Evolutionary conservation across 2,329 filamentous ascomycete genomes (phyloP).

Genomic region (Fusarium devonianum): DNA sequence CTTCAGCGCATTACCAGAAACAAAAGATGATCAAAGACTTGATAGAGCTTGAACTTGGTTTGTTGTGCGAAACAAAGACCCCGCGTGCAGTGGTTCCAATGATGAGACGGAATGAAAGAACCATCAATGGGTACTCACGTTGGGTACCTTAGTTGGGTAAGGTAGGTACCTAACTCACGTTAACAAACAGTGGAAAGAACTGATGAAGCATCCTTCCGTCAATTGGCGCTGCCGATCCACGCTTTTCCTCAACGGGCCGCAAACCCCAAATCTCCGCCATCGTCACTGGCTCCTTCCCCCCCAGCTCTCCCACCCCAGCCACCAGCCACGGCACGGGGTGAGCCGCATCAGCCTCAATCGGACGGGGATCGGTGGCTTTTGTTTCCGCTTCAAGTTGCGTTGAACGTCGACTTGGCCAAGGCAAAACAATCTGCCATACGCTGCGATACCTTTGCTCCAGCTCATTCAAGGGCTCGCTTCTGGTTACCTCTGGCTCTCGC

Average conservation of each 20-base stretch:
- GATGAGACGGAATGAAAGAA: too few relatives aligned
- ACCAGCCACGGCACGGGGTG: constrained; percentile 36
- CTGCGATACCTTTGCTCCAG: constrained; percentile 28
- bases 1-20: too few relatives aligned
- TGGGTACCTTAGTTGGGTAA: background rate
- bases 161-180: background rate
- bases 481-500: too few relatives aligned
- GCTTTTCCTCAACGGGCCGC: constrained; percentile 15
- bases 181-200: background rate
- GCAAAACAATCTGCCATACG: constrained; percentile 20
- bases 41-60: too few relatives aligned
- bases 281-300: constrained; percentile 17
- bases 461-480: too few relatives aligned
- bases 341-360: constrained; percentile 40
- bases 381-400: constrained; percentile 12
- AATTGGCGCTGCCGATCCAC: constrained; percentile 4
- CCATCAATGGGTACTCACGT: constrained; percentile 10
- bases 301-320: constrained; percentile 9
- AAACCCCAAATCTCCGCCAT: background rate
- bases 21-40: too few relatives aligned
- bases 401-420: constrained; percentile 26
- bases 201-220: constrained; percentile 23
- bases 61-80: too few relatives aligned
- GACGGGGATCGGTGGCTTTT: constrained; percentile 32
- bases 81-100: too few relatives aligned